A percentile compares a stretch with the other conserved stretches of the same genome.
phyloP scores from a whole-genome alignment of 345 rosid genomes.

The Euphorbia tirucalli region DNA sequence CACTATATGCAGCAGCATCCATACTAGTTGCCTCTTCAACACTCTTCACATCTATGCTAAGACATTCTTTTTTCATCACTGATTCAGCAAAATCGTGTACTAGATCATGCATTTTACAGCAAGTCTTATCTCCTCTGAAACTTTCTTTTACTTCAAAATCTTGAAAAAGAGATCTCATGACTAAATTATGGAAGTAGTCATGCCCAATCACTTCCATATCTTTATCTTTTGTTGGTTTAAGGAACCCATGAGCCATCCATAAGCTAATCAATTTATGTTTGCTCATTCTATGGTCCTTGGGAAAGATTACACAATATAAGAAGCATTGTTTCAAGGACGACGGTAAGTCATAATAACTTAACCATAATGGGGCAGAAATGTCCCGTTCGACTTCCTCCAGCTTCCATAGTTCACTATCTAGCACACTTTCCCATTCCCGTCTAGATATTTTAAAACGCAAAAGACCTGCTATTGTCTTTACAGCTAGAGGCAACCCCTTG shows the following conservation, averaged over 20 bases:
- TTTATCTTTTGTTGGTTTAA: neutral
- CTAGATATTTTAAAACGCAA: neutral
- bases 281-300: neutral
- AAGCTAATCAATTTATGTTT: neutral
- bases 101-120: neutral
- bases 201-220: neutral
- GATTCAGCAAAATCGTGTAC: neutral
- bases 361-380: slow-evolving; percentile 5
- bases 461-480: neutral
- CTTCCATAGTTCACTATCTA: slow-evolving; percentile 13
- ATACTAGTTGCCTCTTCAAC: too few species aligned
- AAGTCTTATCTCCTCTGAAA: neutral
- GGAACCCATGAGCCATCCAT: neutral
- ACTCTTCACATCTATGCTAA: neutral
- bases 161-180: neutral
- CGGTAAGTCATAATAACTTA: slow-evolving; percentile 7
- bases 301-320: neutral
- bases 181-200: neutral
- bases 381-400: slow-evolving; percentile 9
- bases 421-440: slow-evolving; percentile 21
- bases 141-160: neutral
- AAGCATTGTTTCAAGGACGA: neutral
- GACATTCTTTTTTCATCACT: neutral
- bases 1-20: too few species aligned
- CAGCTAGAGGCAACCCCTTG: slow-evolving; percentile 4